phyloP scores from a whole-genome alignment of 2,329 filamentous ascomycete genomes.

The Diaporthe amygdali region DNA sequence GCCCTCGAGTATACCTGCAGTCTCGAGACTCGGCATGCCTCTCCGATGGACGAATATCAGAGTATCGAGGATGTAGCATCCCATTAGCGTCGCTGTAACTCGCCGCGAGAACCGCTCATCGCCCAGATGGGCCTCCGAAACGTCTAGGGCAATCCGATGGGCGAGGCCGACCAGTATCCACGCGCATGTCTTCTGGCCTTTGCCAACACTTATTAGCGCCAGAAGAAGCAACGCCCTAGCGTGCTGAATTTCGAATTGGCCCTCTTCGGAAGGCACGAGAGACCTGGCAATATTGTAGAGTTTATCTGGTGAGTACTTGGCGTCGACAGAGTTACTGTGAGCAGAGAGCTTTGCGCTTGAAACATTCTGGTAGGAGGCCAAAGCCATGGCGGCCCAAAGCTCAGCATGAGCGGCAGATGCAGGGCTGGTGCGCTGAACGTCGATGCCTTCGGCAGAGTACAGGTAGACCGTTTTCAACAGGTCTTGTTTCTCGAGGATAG shows the following conservation, averaged over 20 bases:
- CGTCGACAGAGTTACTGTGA: conserved; percentile 25
- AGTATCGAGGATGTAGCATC: conserved; percentile 68
- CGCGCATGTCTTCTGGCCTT: conserved; percentile 59
- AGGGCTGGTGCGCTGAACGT: conserved; percentile 26
- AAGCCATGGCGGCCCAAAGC: conserved; percentile 64
- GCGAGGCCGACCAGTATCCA: conserved; percentile 71
- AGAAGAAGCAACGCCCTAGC: conserved; percentile 64
- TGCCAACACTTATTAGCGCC: conserved; percentile 66
- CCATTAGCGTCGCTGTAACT: conserved; percentile 46
- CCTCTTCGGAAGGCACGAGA: conserved; percentile 55
- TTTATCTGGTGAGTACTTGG: conserved; percentile 37
- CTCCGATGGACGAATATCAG: conserved; percentile 57
- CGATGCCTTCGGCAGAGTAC: conserved; percentile 44
- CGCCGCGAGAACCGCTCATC: conserved; percentile 20
- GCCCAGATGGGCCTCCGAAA: conserved; percentile 19
- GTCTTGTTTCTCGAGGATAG: conserved; percentile 71
- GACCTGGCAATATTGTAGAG: conserved; percentile 57
- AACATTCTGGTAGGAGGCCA: conserved; percentile 60
- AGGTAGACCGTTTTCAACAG: conserved; percentile 54
- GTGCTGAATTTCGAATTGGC: conserved; percentile 54
- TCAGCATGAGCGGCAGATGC: conserved; percentile 55
- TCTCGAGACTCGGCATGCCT: conserved; percentile 54
- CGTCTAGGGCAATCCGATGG: conserved; percentile 55
- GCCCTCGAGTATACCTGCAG: conserved; percentile 49
- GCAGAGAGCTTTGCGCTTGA: conserved; percentile 30